Evolutionary conservation across 148 eudicot species (phyloP).

Genomic region (Persicaria tinctoria): DNA sequence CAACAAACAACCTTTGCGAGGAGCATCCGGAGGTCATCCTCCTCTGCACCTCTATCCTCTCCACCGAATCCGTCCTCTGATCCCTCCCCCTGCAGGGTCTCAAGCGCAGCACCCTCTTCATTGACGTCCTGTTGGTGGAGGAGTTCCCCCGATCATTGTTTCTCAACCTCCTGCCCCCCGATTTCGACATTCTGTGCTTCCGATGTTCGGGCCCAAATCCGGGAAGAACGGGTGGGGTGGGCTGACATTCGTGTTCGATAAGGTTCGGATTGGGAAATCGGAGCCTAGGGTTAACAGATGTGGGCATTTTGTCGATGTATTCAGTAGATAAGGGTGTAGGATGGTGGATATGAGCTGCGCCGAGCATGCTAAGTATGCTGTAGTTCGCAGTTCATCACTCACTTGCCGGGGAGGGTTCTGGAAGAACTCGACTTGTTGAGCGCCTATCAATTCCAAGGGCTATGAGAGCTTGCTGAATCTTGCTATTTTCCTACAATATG

Average conservation of each 20-base stretch:
- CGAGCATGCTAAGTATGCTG: slow-evolving; percentile 83
- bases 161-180: slow-evolving; percentile 43
- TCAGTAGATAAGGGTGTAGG: too few relatives aligned
- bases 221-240: slow-evolving; percentile 62
- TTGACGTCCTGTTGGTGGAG: slow-evolving; percentile 77
- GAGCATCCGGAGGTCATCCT: slow-evolving; percentile 78
- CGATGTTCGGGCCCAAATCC: slow-evolving; percentile 93
- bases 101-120: slow-evolving; percentile 67
- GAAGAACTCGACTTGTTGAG: slow-evolving; percentile 50
- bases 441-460: slow-evolving; percentile 74
- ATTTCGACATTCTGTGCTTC: slow-evolving; percentile 79
- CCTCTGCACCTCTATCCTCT: slow-evolving; percentile 70
- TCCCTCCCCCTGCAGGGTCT: slow-evolving; percentile 67
- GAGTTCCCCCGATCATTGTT: slow-evolving; percentile 65
- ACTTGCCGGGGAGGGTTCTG: slow-evolving; percentile 69
- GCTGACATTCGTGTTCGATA: slow-evolving; percentile 68
- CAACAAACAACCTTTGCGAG: slow-evolving; percentile 67
- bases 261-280: slow-evolving; percentile 59
- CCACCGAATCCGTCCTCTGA: slow-evolving; percentile 56
- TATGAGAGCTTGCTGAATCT: slow-evolving; percentile 81
- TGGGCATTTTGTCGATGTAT: too few relatives aligned
- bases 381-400: slow-evolving; percentile 82
- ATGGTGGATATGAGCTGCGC: slow-evolving; percentile 85
- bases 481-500: slow-evolving; percentile 80
- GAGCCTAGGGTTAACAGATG: too few relatives aligned